These are phyloP conservation scores for Austroboletus eburneus DNA, from an alignment of 768 basidiomycete genomes.

Conservation along the genomic window DNA sequence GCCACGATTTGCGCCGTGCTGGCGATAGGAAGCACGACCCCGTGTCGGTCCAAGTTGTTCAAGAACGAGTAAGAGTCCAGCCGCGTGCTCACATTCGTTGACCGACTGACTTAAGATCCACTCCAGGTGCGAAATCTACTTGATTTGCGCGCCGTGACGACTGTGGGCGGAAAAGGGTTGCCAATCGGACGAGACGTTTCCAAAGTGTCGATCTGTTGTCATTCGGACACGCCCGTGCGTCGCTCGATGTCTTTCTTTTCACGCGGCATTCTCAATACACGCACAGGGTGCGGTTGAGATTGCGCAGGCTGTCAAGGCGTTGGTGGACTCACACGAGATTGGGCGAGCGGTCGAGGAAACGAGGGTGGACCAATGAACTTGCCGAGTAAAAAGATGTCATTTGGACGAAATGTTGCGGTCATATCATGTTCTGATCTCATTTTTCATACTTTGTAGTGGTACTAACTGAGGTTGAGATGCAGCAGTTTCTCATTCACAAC, in stretches of 20 bases:
- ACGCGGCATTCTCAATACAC: neutral
- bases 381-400: too few relatives aligned
- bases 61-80: conserved; percentile 34
- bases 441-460: too few relatives aligned
- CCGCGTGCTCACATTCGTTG: neutral
- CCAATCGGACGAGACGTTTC: conserved; percentile 41
- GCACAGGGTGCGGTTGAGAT: conserved; percentile 50
- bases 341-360: too few relatives aligned
- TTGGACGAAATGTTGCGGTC: too few relatives aligned
- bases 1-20: neutral
- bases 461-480: too few relatives aligned
- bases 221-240: conserved; percentile 60
- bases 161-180: conserved; percentile 37
- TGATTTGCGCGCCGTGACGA: conserved; percentile 43
- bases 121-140: conserved; percentile 44
- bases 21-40: conserved; percentile 45
- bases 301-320: conserved; percentile 45
- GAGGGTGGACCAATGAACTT: too few relatives aligned
- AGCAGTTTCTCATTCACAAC: too few relatives aligned
- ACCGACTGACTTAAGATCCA: neutral
- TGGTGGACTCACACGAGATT: too few relatives aligned
- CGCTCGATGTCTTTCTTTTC: neutral
- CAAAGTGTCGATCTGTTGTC: conserved; percentile 61
- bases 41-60: conserved; percentile 39
- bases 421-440: too few relatives aligned